A percentile compares a stretch with the other conserved stretches of the same genome.
These are phyloP conservation scores for Gastrolobium bilobum DNA, from an alignment of 306 rosid species.

Conservation along the genomic window DNA sequence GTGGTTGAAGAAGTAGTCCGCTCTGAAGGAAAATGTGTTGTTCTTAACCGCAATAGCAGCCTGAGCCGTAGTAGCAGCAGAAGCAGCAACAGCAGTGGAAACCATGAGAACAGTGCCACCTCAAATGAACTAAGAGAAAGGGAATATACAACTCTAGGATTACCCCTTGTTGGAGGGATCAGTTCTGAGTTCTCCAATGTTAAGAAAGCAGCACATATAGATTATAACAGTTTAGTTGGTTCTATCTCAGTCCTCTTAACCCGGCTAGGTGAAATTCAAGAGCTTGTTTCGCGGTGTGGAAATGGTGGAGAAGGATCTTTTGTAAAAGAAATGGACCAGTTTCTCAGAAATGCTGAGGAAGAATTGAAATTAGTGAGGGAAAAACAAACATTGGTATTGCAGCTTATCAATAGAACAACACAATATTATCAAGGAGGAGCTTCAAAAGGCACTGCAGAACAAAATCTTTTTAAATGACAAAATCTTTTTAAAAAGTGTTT, in stretches of 20 bases:
- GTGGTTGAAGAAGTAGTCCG: conserved; percentile 88
- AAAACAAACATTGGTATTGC: conserved; percentile 62
- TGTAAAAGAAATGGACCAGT: conserved; percentile 64
- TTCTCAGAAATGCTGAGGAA: conserved; percentile 60
- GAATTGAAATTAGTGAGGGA: conserved; percentile 60
- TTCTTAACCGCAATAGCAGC: conserved; percentile 57
- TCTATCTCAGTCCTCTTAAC: conserved; percentile 57
- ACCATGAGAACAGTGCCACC: conserved; percentile 34
- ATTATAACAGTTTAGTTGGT: conserved; percentile 57
- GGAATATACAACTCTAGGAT: conserved; percentile 72
- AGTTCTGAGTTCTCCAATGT: conserved; percentile 79
- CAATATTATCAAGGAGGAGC: conserved; percentile 73
- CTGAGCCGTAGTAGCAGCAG: conserved; percentile 58
- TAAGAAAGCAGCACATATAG: conserved; percentile 75
- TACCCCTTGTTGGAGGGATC: conserved; percentile 85
- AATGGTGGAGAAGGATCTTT: conserved; percentile 60
- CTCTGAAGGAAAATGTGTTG: conserved; percentile 80
- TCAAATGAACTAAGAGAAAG: conserved; percentile 65
- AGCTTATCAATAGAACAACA: conserved; percentile 66
- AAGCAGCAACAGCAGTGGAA: conserved; percentile 40
- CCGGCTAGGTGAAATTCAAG: conserved; percentile 49
- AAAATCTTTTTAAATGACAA: too few relatives aligned
- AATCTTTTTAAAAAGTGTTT: too few relatives aligned
- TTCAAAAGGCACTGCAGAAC: conserved; percentile 62
- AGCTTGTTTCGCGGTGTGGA: conserved; percentile 52